Base-by-base conservation (phyloP, 306 rosid genomes). In the Nissolia schottii region DNA sequence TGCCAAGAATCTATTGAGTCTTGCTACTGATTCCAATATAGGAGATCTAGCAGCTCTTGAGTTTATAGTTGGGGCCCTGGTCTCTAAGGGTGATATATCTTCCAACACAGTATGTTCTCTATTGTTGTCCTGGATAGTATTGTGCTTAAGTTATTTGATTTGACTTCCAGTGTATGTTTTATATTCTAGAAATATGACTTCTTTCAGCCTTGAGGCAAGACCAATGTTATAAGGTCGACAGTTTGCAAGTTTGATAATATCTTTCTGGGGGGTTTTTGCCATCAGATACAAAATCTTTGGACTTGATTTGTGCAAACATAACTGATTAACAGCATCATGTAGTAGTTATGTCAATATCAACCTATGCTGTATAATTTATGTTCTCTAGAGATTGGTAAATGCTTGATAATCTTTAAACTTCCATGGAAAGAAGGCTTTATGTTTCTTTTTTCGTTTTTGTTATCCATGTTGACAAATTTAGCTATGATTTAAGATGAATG, bases 31-130 rank as follows among this genome's bases (percentile, higher is more conserved):
- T 81, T 93, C 97, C 77, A 93, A 91, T 65, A 85, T 87, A 46
- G 98, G 98, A 80, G 98, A 93, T 79, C 82, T 91, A 51, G 96
- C 96, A 46, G 96, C 98, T 70, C 85, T 93, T 82, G 98, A 93
- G 85, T 93, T 83, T 75, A 89, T 93, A 66, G 83, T 93, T 74
- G 86, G 85, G 25, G 85, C 90, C 20, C 80, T 93, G 85, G 94
- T 93, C 55, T 86, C 94, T 31, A 91, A 93, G 87, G 91, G 98
- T 53, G 93, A 93, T 46, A 85, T 93, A 86, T 83, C 98, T 71
- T 79, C 86, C 64, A 76, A 88, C 94, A 89, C 70, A 38, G 98
- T 93, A 90, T 70, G 97, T 81, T 73, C 71, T 34, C 37, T 38
- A 24, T 20, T 45, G 38, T 50, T 16, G 24, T 72, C 59, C 54